phyloP scores from a whole-genome alignment of 1,284 basidiomycete genomes.

The Taiwanofungus camphoratus region DNA sequence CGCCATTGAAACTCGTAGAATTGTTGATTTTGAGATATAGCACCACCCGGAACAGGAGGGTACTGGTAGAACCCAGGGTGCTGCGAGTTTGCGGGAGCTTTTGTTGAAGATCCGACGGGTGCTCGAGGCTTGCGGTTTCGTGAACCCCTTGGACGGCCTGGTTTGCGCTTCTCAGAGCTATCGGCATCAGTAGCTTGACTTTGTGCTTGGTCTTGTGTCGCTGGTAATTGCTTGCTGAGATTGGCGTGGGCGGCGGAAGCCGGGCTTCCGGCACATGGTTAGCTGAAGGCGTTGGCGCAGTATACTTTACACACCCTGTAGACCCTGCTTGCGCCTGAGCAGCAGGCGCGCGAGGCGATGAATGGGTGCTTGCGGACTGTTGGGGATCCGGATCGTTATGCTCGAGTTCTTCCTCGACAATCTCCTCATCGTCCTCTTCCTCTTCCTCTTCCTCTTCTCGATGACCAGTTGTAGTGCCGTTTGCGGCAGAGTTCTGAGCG shows the following conservation, averaged over 20 bases:
- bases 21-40: conserved; percentile 62
- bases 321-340: conserved; percentile 23
- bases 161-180: conserved; percentile 51
- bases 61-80: conserved; percentile 35
- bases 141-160: conserved; percentile 70
- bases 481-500: conserved; percentile 21
- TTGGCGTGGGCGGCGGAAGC: conserved; percentile 15
- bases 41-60: conserved; percentile 29
- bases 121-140: conserved; percentile 55
- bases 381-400: conserved; percentile 27
- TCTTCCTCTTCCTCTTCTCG: conserved; percentile 51
- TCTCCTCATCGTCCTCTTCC: conserved; percentile 63
- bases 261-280: conserved; percentile 16
- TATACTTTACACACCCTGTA: conserved; percentile 27
- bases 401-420: conserved; percentile 61
- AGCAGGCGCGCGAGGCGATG: conserved; percentile 23
- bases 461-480: conserved; percentile 22
- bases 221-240: too few species aligned
- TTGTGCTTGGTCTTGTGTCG: conserved; percentile 13
- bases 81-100: conserved; percentile 38
- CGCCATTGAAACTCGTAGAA: conserved; percentile 84
- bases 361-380: conserved; percentile 24
- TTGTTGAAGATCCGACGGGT: conserved; percentile 23
- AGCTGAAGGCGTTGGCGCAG: conserved; percentile 9
- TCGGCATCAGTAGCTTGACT: conserved; percentile 21